phyloP scores from a whole-genome alignment of 768 basidiomycete genomes.

The Sporobolomyces pararoseus region DNA sequence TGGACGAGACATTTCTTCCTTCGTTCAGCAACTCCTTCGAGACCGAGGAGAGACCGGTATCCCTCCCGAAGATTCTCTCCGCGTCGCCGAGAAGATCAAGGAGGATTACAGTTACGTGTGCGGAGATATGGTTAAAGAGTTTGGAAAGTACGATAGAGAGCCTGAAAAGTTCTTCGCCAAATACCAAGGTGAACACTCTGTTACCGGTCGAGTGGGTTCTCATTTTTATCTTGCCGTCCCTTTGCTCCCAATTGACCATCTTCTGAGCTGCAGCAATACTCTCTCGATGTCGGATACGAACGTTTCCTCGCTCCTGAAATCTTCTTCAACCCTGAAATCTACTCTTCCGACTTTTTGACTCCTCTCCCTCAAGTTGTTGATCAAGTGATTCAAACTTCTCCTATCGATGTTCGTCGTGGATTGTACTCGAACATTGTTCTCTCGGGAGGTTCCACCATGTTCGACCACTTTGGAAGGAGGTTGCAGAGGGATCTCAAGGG shows the following conservation, averaged over 20 bases:
- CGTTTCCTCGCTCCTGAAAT: conserved; percentile 98
- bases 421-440: conserved; percentile 98
- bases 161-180: conserved; percentile 92
- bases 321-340: conserved; percentile 99
- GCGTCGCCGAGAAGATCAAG: conserved; percentile 88
- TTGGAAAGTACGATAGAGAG: conserved; percentile 94
- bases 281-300: conserved; percentile 92
- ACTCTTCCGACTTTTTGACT: conserved; percentile 93
- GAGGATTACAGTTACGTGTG: conserved; percentile 98
- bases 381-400: conserved; percentile 87
- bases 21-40: conserved; percentile 89
- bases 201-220: conserved; percentile 73
- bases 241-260: not conserved
- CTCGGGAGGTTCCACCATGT: conserved; percentile 97
- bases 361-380: conserved; percentile 95
- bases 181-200: conserved; percentile 87
- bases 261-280: conserved; percentile 67
- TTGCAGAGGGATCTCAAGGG: conserved; percentile 93
- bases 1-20: conserved; percentile 92
- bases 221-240: not conserved
- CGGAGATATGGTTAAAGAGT: conserved; percentile 97
- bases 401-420: conserved; percentile 94
- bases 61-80: conserved; percentile 92
- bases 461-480: conserved; percentile 95
- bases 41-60: conserved; percentile 85